phyloP scores from a whole-genome alignment of 176 grass and related monocot genomes.

The Bromus sterilis region DNA sequence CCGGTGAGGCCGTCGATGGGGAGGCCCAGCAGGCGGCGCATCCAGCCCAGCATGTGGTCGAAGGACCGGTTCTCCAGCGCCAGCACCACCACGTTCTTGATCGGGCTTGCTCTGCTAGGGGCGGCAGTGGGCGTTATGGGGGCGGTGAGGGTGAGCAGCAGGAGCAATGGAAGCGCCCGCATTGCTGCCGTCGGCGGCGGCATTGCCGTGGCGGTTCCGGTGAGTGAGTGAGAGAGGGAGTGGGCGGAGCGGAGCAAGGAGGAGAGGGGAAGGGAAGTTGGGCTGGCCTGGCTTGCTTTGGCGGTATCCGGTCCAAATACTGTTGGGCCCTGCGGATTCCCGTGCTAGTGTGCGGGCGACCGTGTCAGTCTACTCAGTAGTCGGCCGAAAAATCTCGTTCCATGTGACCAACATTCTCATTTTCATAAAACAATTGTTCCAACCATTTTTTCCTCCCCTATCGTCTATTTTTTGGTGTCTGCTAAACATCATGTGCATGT shows the following conservation, averaged over 20 bases:
- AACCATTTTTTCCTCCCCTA: no score
- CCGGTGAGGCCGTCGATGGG: slow-evolving; percentile 75
- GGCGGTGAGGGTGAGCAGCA: neutral
- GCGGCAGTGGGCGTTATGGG: neutral
- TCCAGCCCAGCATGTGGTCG: slow-evolving; percentile 98
- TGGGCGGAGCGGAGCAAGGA: neutral
- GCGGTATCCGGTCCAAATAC: neutral
- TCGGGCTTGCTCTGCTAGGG: neutral
- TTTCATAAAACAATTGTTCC: no score
- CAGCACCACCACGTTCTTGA: slow-evolving; percentile 68
- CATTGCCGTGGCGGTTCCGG: neutral
- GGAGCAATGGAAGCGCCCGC: neutral
- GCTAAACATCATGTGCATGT: no score
- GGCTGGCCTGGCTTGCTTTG: neutral
- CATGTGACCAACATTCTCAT: no score
- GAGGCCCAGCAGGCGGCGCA: slow-evolving; percentile 59
- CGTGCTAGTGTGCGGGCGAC: neutral
- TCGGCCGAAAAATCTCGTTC: no score
- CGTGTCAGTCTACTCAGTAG: neutral
- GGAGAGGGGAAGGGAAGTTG: neutral
- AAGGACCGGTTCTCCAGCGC: slow-evolving; percentile 95
- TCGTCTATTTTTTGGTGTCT: no score
- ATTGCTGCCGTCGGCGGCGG: neutral
- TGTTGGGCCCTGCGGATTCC: neutral
- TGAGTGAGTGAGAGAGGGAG: neutral